These are phyloP conservation scores for Rhizopus delemar DNA, from an alignment of 371 early-diverging fungal species.

Conservation along the genomic window DNA sequence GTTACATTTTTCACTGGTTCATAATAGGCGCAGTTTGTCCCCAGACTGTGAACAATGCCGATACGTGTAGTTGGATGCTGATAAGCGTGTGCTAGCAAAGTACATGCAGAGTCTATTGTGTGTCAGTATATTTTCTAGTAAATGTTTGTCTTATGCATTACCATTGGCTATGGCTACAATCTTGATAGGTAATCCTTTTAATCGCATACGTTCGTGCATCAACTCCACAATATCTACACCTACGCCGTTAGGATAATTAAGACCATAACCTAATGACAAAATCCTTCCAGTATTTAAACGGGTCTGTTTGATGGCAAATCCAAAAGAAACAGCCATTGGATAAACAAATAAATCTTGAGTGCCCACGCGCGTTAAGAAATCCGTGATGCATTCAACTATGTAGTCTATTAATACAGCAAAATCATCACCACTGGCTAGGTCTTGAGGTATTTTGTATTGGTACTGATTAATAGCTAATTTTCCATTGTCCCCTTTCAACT, in stretches of 20 bases:
- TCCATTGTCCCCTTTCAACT: slow-evolving; percentile 50
- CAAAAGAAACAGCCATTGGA: slow-evolving; percentile 52
- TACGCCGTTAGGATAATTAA: slow-evolving; percentile 48
- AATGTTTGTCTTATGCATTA: slow-evolving; percentile 32
- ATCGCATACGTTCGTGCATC: slow-evolving; percentile 42
- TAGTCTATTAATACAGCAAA: slow-evolving; percentile 79
- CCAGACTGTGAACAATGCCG: slow-evolving; percentile 92
- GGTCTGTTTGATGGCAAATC: slow-evolving; percentile 51
- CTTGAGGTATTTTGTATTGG: slow-evolving; percentile 80
- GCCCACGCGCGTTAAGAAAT: slow-evolving; percentile 47
- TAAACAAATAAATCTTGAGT: slow-evolving; percentile 52
- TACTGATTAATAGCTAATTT: slow-evolving; percentile 53
- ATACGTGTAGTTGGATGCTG: slow-evolving; percentile 78
- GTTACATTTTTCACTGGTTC: slow-evolving; percentile 71
- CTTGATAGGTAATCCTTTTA: slow-evolving; percentile 46
- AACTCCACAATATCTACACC: slow-evolving; percentile 50
- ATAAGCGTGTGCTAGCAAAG: slow-evolving; percentile 88
- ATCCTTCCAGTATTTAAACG: slow-evolving; percentile 41
- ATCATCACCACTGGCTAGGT: slow-evolving; percentile 68
- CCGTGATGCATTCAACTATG: slow-evolving; percentile 71
- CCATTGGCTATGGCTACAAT: slow-evolving; percentile 71
- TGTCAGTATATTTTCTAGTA: neutral
- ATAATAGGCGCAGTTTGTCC: slow-evolving; percentile 94
- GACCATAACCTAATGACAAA: slow-evolving; percentile 42
- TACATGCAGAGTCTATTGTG: slow-evolving; percentile 83